Base-by-base conservation (phyloP, 257 asterid genomes). In the Handroanthus guayacan region DNA sequence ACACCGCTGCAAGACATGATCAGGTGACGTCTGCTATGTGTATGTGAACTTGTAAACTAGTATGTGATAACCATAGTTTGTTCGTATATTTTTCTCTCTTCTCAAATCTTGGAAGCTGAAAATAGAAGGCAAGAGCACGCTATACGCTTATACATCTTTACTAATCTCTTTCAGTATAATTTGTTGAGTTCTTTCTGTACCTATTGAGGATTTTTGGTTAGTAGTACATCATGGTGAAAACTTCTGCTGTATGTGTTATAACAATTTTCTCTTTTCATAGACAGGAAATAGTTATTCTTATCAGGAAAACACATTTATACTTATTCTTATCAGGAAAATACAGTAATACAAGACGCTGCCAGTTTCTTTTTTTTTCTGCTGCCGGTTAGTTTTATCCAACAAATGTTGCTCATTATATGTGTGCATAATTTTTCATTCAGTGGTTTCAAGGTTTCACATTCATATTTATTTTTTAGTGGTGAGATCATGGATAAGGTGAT, bases 41-140 rank as follows among this genome's bases (percentile, higher is more conserved):
- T 72, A 64, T 58, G 18, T 50, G 58, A 44, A 52, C 76, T 76
- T 89, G 95, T 89, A 87, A 55, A 89, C 80, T 82, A 73, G 52
- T 52, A 38, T 67, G 38, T 10, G 65, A 38, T 13, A 55, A 69
- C 58, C 17, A 62, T 80, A 16, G 76, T 76, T 79, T 80, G 69
- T 80, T 80, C 66, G 54, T 83, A 80, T 62, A 39, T 76, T 82
- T 20, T 54, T 3, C 13, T 11, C 64, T 17, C 54, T 68, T 69
- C 17, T 18, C 18, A 11, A 62, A 43, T 52, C 55, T 34, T 48
- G 76, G 74, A 76, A 48, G 31, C 70, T 75, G 60, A 60, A 67
- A 25, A 78, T 62, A 63, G 67, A 57, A 72, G 75, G 60, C 48
- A 67, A 36, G 25, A 39, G 62, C 5, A 72, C 41, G n/a, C n/a